Conservation (phyloP, 148 eudicot species). For the Chenopodium album region DNA sequence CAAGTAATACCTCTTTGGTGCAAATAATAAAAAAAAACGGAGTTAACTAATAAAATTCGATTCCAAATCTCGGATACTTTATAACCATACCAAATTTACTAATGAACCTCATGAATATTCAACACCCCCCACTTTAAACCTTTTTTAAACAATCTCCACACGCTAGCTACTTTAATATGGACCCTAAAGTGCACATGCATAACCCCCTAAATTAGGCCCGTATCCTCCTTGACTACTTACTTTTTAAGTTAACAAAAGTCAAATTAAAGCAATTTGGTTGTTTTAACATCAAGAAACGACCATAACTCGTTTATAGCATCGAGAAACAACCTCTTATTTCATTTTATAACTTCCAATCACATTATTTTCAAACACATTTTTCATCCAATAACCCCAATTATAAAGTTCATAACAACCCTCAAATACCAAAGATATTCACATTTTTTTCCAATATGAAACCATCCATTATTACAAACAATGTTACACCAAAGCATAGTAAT, state of each 20-base stretch:
- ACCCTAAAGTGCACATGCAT: neutral
- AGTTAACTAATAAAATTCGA: too few relatives aligned
- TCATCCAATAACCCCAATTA: neutral
- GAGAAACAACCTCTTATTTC: slow-evolving; percentile 9
- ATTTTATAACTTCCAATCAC: slow-evolving; percentile 17
- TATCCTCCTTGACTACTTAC: neutral
- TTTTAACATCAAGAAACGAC: slow-evolving; percentile 26
- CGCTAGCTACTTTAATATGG: slow-evolving; percentile 10
- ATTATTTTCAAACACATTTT: slow-evolving; percentile 12
- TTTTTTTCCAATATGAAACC: slow-evolving; percentile 40
- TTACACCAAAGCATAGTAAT: slow-evolving; percentile 14
- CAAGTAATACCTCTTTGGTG: too few relatives aligned
- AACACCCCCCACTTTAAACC: too few relatives aligned
- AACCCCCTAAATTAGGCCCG: slow-evolving; percentile 18
- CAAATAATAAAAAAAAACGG: too few relatives aligned
- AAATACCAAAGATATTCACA: slow-evolving; percentile 5
- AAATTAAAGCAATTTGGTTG: slow-evolving; percentile 18
- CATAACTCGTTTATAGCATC: slow-evolving; percentile 28
- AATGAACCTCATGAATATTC: too few relatives aligned
- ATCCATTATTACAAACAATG: neutral
- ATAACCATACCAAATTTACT: too few relatives aligned
- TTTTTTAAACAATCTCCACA: neutral
- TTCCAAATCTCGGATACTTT: too few relatives aligned
- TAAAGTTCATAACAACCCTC: slow-evolving; percentile 9
- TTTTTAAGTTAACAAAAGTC: slow-evolving; percentile 8